Percentiles rank a stretch among this genome's conserved stretches.
Evolutionary conservation across 2,329 filamentous ascomycete species (phyloP).

Genomic region (Fragosphaeria purpurea): DNA sequence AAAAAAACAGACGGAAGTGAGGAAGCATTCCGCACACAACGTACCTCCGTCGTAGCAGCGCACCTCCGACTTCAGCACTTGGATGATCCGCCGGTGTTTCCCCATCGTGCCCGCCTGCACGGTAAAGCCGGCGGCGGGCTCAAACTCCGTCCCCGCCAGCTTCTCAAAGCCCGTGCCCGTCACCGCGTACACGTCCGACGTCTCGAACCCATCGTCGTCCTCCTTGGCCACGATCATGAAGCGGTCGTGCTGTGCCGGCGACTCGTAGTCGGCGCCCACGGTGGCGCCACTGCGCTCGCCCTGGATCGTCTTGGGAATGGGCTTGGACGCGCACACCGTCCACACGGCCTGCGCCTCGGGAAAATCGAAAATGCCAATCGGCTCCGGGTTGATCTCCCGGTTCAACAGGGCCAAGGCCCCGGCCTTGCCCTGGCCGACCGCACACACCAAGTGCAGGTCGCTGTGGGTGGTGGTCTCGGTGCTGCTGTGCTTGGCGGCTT

Average conservation of each 20-base stretch:
- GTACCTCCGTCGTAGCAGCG: slow-evolving; percentile 82
- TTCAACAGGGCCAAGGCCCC: slow-evolving; percentile 68
- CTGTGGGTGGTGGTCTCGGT: slow-evolving; percentile 38
- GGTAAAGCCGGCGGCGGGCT: slow-evolving; percentile 77
- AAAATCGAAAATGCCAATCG: slow-evolving; percentile 61
- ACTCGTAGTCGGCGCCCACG: slow-evolving; percentile 44
- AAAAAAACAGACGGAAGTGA: not conserved
- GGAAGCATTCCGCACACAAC: slow-evolving; percentile 18
- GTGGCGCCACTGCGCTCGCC: slow-evolving; percentile 39
- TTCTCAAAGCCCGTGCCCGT: slow-evolving; percentile 66
- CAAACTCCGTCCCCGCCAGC: slow-evolving; percentile 78
- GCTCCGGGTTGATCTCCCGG: slow-evolving; percentile 63
- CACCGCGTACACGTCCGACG: slow-evolving; percentile 67
- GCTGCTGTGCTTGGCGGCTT: slow-evolving; percentile 29
- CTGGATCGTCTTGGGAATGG: slow-evolving; percentile 50
- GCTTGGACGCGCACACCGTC: slow-evolving; percentile 64
- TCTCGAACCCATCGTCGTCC: slow-evolving; percentile 58
- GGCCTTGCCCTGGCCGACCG: slow-evolving; percentile 53
- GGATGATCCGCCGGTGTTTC: slow-evolving; percentile 71
- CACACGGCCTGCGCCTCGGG: slow-evolving; percentile 68
- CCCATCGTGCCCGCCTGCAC: slow-evolving; percentile 78
- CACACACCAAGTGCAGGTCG: slow-evolving; percentile 49
- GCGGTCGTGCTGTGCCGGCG: slow-evolving; percentile 57
- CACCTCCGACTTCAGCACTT: slow-evolving; percentile 78
- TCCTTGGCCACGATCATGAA: slow-evolving; percentile 77